Conservation (phyloP, 2,329 filamentous ascomycete genomes). For the Colletotrichum sansevieriae region DNA sequence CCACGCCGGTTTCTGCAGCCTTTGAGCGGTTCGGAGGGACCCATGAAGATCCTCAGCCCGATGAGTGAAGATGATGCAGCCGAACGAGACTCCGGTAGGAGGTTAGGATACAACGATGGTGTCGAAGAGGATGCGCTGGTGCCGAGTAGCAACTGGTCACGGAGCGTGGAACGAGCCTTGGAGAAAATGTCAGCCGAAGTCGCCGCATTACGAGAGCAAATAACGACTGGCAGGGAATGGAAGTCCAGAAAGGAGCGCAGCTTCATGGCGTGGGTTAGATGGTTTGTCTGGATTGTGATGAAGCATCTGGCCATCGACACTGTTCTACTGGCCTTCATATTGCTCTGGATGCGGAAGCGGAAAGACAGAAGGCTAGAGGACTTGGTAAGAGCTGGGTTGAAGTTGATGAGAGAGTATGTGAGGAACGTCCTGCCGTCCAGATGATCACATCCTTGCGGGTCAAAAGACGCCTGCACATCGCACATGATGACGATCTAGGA, state of each 20-base stretch:
- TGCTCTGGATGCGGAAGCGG: conserved; percentile 79
- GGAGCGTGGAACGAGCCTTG: conserved; percentile 85
- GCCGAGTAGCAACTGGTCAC: conserved; percentile 76
- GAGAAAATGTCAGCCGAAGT: conserved; percentile 93
- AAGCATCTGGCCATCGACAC: conserved; percentile 83
- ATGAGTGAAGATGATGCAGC: conserved; percentile 87
- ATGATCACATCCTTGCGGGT: conserved; percentile 51
- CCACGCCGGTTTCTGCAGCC: conserved; percentile 62
- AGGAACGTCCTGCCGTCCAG: conserved; percentile 70
- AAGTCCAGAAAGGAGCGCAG: conserved; percentile 74
- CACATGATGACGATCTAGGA: neutral
- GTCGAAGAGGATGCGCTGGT: conserved; percentile 59
- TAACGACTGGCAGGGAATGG: conserved; percentile 81
- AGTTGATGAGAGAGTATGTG: conserved; percentile 69
- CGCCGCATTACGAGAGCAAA: conserved; percentile 90
- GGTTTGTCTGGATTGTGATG: conserved; percentile 75
- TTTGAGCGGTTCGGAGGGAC: conserved; percentile 63
- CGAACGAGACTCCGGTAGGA: conserved; percentile 65
- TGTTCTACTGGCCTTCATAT: conserved; percentile 72
- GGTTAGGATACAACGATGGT: conserved; percentile 59
- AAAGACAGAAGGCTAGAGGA: conserved; percentile 81
- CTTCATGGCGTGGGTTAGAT: conserved; percentile 77
- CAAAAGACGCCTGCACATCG: neutral
- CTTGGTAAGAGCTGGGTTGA: conserved; percentile 75
- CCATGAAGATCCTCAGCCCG: conserved; percentile 81